A percentile compares a stretch with the other conserved stretches of the same genome.
These are phyloP conservation scores for Boletus nobilissimus DNA, from an alignment of 1,284 basidiomycete species.

Conservation along the genomic window DNA sequence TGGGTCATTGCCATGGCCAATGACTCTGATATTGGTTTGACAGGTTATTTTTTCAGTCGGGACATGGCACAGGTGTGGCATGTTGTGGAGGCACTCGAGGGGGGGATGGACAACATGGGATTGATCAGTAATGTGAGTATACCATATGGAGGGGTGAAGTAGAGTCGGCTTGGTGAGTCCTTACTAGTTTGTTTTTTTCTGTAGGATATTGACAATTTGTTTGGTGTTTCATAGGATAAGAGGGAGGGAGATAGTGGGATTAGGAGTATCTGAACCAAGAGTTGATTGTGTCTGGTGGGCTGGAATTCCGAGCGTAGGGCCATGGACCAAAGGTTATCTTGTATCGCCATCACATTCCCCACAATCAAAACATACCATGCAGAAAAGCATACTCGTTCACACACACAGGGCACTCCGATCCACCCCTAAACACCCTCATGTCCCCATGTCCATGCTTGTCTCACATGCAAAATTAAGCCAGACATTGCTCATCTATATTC, in stretches of 20 bases:
- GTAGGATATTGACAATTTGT: slow-evolving; percentile 20
- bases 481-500: slow-evolving; percentile 58
- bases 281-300: slow-evolving; percentile 80
- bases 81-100: slow-evolving; percentile 97
- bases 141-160: slow-evolving; percentile 94
- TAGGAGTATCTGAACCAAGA: slow-evolving; percentile 86
- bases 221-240: slow-evolving; percentile 60
- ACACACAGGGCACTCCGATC: slow-evolving; percentile 72
- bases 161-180: slow-evolving; percentile 79
- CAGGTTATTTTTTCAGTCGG: slow-evolving; percentile 93
- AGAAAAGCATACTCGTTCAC: slow-evolving; percentile 67
- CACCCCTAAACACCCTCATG: slow-evolving; percentile 57
- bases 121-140: slow-evolving; percentile 82
- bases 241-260: slow-evolving; percentile 82
- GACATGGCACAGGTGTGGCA: slow-evolving; percentile 94
- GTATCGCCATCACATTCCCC: slow-evolving; percentile 23
- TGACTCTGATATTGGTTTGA: slow-evolving; percentile 85
- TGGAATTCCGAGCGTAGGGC: slow-evolving; percentile 43
- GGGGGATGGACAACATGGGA: slow-evolving; percentile 96
- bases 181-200: background rate
- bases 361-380: slow-evolving; percentile 66
- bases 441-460: slow-evolving; percentile 62
- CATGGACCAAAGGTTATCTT: slow-evolving; percentile 1
- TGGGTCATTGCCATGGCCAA: slow-evolving; percentile 92
- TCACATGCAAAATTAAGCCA: slow-evolving; percentile 59